These are phyloP conservation scores for Xylaria bambusicola DNA, from an alignment of 495 filamentous ascomycete species.

Conservation along the genomic window DNA sequence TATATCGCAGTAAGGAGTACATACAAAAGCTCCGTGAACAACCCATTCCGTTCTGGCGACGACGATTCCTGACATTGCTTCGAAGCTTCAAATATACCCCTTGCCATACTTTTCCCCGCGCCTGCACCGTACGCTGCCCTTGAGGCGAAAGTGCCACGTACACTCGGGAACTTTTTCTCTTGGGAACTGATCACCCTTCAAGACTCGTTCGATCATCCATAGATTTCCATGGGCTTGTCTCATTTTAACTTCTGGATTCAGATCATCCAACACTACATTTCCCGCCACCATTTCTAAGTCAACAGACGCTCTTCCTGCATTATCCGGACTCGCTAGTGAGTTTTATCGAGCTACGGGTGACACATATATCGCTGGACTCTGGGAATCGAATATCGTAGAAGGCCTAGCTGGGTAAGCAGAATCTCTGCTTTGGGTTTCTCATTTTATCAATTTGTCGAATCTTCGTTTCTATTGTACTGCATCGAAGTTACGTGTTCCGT, in stretches of 20 bases:
- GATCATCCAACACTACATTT: constrained; percentile 27
- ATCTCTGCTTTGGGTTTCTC: neutral
- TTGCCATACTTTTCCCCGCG: constrained; percentile 4
- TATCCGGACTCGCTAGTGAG: constrained; percentile 27
- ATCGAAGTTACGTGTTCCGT: neutral
- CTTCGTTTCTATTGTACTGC: no score
- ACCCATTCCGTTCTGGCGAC: constrained; percentile 14
- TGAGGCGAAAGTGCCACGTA: neutral
- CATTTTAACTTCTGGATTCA: constrained; percentile 29
- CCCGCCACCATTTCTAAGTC: constrained; percentile 25
- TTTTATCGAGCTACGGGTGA: constrained; percentile 29
- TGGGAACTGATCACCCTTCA: neutral
- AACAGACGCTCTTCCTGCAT: constrained; percentile 24
- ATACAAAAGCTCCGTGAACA: constrained; percentile 25
- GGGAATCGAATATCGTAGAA: constrained; percentile 24
- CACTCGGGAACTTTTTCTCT: neutral
- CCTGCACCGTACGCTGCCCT: constrained; percentile 6
- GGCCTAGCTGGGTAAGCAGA: constrained; percentile 19
- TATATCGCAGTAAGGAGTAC: constrained; percentile 29
- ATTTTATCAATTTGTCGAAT: neutral
- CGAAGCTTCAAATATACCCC: constrained; percentile 12
- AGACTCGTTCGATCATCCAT: constrained; percentile 16
- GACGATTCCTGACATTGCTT: constrained; percentile 15
- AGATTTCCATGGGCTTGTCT: constrained; percentile 16
- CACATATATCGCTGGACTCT: constrained; percentile 28